Percentiles rank a stretch among this genome's conserved stretches.
Conservation (phyloP, 345 rosid genomes). For the Anacardium occidentale region DNA sequence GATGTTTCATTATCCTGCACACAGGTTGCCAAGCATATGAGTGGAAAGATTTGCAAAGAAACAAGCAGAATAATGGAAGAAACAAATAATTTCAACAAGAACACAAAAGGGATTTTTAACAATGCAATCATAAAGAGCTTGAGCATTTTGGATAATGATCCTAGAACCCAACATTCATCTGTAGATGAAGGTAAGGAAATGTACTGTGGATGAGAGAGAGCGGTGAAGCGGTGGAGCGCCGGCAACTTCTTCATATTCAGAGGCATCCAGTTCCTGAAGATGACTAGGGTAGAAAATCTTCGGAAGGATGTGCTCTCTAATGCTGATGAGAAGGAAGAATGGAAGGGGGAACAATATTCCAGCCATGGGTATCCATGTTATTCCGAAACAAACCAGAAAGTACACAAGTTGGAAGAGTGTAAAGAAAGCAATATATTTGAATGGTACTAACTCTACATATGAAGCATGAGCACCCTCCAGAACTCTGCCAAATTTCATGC, state of each 20-base stretch:
- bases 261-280: conserved; percentile 73
- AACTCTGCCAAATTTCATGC: conserved; percentile 43
- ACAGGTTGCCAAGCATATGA: conserved; percentile 14
- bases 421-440: conserved; percentile 53
- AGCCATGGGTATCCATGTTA: conserved; percentile 81
- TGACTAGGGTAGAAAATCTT: conserved; percentile 55
- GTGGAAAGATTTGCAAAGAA: conserved; percentile 5
- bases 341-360: conserved; percentile 76
- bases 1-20: conserved; percentile 39
- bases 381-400: conserved; percentile 61
- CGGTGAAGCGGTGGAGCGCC: conserved; percentile 49
- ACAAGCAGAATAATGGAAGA: neutral
- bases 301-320: conserved; percentile 68
- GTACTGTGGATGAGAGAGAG: conserved; percentile 51
- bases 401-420: conserved; percentile 68
- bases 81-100: neutral
- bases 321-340: conserved; percentile 61
- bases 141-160: neutral
- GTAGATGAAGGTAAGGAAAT: neutral
- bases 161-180: neutral
- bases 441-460: conserved; percentile 70
- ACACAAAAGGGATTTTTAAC: neutral
- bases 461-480: conserved; percentile 74
- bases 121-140: neutral
- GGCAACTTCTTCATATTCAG: conserved; percentile 65